Percentiles rank a stretch among this genome's conserved stretches.
Conservation (phyloP, 1,284 basidiomycete genomes). For the Trichosporon ovoides region DNA sequence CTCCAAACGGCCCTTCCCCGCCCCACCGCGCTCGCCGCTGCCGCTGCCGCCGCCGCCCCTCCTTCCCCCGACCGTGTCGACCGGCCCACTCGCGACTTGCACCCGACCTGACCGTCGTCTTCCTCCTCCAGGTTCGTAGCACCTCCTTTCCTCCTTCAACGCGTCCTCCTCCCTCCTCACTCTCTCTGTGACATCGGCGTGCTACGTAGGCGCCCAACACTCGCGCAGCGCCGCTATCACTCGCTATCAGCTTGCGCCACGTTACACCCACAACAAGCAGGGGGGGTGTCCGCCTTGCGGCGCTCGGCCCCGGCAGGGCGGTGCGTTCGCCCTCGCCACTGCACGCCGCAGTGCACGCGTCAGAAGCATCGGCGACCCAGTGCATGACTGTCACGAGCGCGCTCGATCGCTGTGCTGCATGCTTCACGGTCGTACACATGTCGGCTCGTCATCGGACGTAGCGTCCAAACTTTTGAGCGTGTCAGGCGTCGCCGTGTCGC, state of each 20-base stretch:
- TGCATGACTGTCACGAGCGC: neutral
- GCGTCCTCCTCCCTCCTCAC: neutral
- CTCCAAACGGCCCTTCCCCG: neutral
- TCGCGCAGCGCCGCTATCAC: neutral
- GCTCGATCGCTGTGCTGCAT: neutral
- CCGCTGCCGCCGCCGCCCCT: too few species aligned
- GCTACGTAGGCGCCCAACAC: neutral
- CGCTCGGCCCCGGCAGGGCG: constrained; percentile 3
- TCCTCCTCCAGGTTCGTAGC: constrained; percentile 5
- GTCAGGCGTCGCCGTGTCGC: neutral
- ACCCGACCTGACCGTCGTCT: neutral
- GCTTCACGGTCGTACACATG: too few species aligned
- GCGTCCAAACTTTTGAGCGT: constrained; percentile 1
- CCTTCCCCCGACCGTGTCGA: neutral
- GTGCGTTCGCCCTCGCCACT: neutral
- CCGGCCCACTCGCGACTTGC: neutral
- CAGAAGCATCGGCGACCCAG: neutral
- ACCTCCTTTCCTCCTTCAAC: neutral
- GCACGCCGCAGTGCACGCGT: neutral
- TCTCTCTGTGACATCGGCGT: neutral
- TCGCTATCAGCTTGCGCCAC: neutral
- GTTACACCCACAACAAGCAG: neutral
- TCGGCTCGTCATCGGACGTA: too few species aligned
- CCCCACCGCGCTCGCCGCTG: neutral
- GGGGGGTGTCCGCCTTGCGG: neutral